Evolutionary conservation across 768 basidiomycete genomes (phyloP).

Genomic region (Rubroboletus pulcherrimus): DNA sequence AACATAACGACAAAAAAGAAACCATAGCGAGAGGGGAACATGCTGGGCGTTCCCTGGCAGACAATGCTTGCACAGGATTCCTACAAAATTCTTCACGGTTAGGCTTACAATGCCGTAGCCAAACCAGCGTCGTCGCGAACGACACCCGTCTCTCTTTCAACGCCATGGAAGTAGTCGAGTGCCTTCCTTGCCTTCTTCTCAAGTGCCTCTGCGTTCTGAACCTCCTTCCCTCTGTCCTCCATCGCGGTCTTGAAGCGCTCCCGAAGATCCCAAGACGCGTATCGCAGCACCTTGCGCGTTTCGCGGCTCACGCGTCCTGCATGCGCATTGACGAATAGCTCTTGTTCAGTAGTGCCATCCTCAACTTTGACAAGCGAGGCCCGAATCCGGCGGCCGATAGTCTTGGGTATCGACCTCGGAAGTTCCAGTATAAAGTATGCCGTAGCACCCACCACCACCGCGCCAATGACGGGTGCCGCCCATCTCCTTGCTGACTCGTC

Average conservation of each 20-base stretch:
- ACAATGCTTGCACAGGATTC: not conserved
- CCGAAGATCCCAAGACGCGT: slow-evolving; percentile 87
- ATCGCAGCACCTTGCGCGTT: slow-evolving; percentile 87
- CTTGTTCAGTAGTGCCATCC: slow-evolving; percentile 45
- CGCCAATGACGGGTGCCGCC: slow-evolving; percentile 83
- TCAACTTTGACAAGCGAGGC: slow-evolving; percentile 51
- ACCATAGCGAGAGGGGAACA: not conserved
- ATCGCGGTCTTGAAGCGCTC: slow-evolving; percentile 77
- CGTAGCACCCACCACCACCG: slow-evolving; percentile 64
- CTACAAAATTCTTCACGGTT: slow-evolving; percentile 1
- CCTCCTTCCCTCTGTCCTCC: slow-evolving; percentile 77
- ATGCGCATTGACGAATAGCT: slow-evolving; percentile 64
- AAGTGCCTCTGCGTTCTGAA: slow-evolving; percentile 68
- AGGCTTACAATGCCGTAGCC: slow-evolving; percentile 8
- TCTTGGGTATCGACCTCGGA: slow-evolving; percentile 83
- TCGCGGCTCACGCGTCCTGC: slow-evolving; percentile 71
- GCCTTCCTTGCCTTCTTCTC: slow-evolving; percentile 70
- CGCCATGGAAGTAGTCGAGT: slow-evolving; percentile 62
- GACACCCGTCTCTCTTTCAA: slow-evolving; percentile 43
- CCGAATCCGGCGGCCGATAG: slow-evolving; percentile 81
- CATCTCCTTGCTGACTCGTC: slow-evolving; percentile 81
- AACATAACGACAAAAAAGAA: slow-evolving; percentile 5
- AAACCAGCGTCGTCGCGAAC: slow-evolving; percentile 31
- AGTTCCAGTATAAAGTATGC: slow-evolving; percentile 85
- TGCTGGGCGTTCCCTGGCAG: not conserved